Evolutionary conservation across 306 rosid species (phyloP), one percentile per base, ranked within the genome.

Genomic region (Neltuma alba): DNA sequence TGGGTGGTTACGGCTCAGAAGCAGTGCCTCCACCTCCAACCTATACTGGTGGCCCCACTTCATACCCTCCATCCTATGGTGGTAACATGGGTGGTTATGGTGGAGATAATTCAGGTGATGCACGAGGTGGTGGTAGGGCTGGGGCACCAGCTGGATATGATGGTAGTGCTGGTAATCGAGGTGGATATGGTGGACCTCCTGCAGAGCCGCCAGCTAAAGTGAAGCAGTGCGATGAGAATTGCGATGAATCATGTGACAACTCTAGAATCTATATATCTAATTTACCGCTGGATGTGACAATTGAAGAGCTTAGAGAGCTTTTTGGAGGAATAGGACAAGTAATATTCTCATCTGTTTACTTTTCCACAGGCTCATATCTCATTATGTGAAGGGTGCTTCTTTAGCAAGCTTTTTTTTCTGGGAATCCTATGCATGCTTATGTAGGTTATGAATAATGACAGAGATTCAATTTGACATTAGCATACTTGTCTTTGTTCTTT

Each of bases 271-370:
- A 95, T 85, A 88, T 95, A 23, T 95, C 99, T 33, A 95, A 93
- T 80, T 83, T 95, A 84, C 99, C 99, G 1, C 91, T 92, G 2
- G 99, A 95, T 84, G 97, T 95, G 84, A 90, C 97, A 1, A 76
- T 48, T 67, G 99, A 95, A 1, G 99, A 95, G 86, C 82, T 95
- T 81, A 88, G 88, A 85, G 88, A 88, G 2, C 96, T 95, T 75
- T 95, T 92, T 89, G 97, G 99, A 76, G 98, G 99, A 87, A 95
- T 95, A 90, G 99, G 99, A 83, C 97, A 90, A 85, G 99, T 95
- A 92, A 87, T 81, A 60, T 84, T 76, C 80, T 68, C 54, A 60
- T 83, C 84, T 69, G 18, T 85, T 79, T 74, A 63, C 83, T 54
- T 70, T 44, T 70, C 52, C 72, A 44, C 62, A 33, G 36, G 16